A percentile compares a stretch with the other conserved stretches of the same genome.
phyloP scores from a whole-genome alignment of 208 protist species.

The Acanthamoeba divionensis region DNA sequence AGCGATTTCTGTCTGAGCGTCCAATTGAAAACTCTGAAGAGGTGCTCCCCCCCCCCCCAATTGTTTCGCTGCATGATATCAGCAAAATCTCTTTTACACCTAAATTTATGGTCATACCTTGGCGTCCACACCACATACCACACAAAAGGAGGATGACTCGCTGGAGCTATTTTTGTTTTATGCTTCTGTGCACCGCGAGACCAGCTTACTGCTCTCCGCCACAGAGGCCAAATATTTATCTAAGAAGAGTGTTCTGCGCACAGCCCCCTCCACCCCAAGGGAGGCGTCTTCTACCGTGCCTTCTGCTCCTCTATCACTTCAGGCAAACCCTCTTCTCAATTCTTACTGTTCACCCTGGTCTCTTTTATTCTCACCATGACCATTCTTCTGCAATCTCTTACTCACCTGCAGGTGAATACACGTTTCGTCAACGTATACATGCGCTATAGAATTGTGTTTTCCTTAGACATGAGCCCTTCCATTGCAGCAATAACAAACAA shows the following conservation, averaged over 20 bases:
- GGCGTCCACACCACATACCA: background rate
- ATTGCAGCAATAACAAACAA: background rate
- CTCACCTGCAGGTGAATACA: background rate
- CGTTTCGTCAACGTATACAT: background rate
- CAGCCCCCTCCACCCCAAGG: background rate
- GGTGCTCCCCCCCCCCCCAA: background rate
- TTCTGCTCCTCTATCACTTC: background rate
- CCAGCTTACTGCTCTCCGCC: background rate
- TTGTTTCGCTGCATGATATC: background rate
- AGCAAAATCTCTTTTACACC: background rate
- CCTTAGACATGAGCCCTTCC: slow-evolving; percentile 18
- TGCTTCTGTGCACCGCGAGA: background rate
- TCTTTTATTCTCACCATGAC: background rate
- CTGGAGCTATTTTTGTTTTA: background rate
- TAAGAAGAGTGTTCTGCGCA: background rate
- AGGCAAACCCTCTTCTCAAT: background rate
- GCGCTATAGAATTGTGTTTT: slow-evolving; percentile 19
- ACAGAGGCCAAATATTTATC: background rate
- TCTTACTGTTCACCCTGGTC: background rate
- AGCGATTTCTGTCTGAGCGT: background rate
- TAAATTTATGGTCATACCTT: background rate
- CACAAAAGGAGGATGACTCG: background rate
- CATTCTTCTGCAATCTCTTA: background rate
- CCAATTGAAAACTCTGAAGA: background rate
- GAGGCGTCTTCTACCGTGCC: background rate